Evolutionary conservation across 352 stramenopile genomes (phyloP), one percentile per base, ranked within the genome.

Genomic region (Peronospora destructor): DNA sequence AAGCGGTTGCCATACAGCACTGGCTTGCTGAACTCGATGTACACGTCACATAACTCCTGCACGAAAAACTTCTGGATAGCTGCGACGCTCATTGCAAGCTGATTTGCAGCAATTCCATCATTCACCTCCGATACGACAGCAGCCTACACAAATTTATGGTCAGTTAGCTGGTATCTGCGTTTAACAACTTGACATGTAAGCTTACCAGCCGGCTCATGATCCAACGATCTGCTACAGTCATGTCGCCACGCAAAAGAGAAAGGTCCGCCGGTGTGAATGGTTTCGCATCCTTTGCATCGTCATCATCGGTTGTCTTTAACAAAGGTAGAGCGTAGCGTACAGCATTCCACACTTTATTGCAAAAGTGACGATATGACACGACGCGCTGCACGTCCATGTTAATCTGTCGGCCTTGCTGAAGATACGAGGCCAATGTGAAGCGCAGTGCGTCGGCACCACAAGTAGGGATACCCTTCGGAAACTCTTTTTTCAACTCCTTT

Each of bases 371-470:
- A 37, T 85, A 85, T 4, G 79, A 88, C 6, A 92, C 73, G 7
- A 94, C 78, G 10, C 81, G 73, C 52, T 92, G 77, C 11, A 92
- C 59, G 44, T 94, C 82, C 77, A 94, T 87, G 48, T 94, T 92
- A 60, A 94, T 94, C 34, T 94, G 78, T 12, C 80, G 79, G 12
- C 78, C 78, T 76, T 94, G 84, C 37, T 91, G 73, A 37, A 92
- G 66, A 55, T 99, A 99, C 11, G 94, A 94, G 6, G 98, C 77
- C 11, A 99, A 76, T 25, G 95, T 96, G 54, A 99, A 98, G 7
- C 97, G 85, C 19, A 99, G 74, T 4, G 97, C 96, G 69, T 99
- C 97, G 0, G 96, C 91, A 46, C 97, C 97, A 70, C 96, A 99
- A 26, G 97, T 91, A 21, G 95, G 96, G 56, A 99, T 99, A 25